Evolutionary conservation across 805 yeast genomes (phyloP).

Genomic region (Candida koratica): DNA sequence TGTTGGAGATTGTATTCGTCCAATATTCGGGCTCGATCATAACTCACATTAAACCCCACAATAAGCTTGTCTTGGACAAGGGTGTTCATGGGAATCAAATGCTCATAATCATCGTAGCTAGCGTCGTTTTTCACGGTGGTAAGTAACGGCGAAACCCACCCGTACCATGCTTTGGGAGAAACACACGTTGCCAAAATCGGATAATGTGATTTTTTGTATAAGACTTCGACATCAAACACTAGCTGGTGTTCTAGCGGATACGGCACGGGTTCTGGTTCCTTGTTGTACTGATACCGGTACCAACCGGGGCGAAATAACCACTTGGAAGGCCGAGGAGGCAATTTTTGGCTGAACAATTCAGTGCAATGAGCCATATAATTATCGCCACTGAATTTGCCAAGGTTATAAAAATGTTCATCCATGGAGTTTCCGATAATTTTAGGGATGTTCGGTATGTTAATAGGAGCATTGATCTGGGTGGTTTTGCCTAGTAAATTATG

Average conservation of each 20-base stretch:
- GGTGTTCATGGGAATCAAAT: constrained; percentile 73
- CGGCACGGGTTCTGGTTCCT: constrained; percentile 51
- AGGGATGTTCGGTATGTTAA: constrained; percentile 59
- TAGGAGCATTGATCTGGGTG: constrained; percentile 59
- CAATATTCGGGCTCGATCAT: constrained; percentile 78
- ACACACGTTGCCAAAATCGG: constrained; percentile 81
- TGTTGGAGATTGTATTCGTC: constrained; percentile 75
- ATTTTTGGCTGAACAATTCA: constrained; percentile 29
- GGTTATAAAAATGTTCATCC: constrained; percentile 78
- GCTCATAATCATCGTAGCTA: constrained; percentile 41
- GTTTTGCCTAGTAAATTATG: constrained; percentile 74
- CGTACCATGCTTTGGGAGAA: constrained; percentile 79
- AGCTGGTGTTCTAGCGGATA: constrained; percentile 70
- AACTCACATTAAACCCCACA: constrained; percentile 88
- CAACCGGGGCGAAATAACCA: constrained; percentile 75
- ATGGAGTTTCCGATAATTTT: constrained; percentile 65
- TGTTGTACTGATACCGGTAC: constrained; percentile 63
- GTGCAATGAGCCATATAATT: constrained; percentile 57
- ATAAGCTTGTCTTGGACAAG: constrained; percentile 46
- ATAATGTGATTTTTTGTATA: constrained; percentile 69
- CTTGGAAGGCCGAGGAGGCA: constrained; percentile 24
- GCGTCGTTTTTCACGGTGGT: constrained; percentile 45
- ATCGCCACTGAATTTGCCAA: constrained; percentile 57
- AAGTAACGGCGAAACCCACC: constrained; percentile 89
- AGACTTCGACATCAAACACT: constrained; percentile 86